Evolutionary conservation across 768 basidiomycete species (phyloP), one percentile per base, ranked within the genome.

Genomic region (Suillus tomentosus): DNA sequence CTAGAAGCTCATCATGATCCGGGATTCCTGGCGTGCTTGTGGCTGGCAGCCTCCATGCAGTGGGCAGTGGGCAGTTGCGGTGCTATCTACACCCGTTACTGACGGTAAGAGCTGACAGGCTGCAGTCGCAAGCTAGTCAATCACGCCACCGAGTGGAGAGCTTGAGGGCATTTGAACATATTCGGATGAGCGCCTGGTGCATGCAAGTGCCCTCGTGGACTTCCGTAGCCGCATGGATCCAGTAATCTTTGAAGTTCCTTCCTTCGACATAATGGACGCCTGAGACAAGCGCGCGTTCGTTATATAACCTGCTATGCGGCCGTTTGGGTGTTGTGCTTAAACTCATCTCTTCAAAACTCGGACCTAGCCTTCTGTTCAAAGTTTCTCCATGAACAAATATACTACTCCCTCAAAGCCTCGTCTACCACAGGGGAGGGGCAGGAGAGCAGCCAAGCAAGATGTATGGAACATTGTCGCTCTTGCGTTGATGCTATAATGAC

Each of bases 11-110:
- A 53, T 31, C 2, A 31, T 31, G 31, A 31, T 31, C 31, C 31
- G 31, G 31, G 31, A 31, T 31, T 31, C 31, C 31, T n/a, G 5
- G 31, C 17, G 31, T 53, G 27, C 14, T 10, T 31, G 51, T 34
- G 51, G 51, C 51, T 53, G 9, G 27, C 27, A 31, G 51, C 51
- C 51, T 53, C 31, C 51, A 53, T 19, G 51, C 31, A 53, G 17
- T 11, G 51, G 31, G 27, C 17, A 53, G 22, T 48, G 47, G 47
- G n/a, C 22, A 48, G 27, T 51, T 22, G 47, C 48, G 17, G 31
- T 31, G 17, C 51, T 53, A 53, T 53, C 9, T 15, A 27, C 15
- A 27, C 27, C 51, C 51, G 31, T 53, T 17, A 53, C 2, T 5
- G 27, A 17, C 15, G 24, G 50, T 15, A 53, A 17, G 27, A 31